Conservation (phyloP, 2,329 filamentous ascomycete genomes). For the Ambrosiella cleistominuta region DNA sequence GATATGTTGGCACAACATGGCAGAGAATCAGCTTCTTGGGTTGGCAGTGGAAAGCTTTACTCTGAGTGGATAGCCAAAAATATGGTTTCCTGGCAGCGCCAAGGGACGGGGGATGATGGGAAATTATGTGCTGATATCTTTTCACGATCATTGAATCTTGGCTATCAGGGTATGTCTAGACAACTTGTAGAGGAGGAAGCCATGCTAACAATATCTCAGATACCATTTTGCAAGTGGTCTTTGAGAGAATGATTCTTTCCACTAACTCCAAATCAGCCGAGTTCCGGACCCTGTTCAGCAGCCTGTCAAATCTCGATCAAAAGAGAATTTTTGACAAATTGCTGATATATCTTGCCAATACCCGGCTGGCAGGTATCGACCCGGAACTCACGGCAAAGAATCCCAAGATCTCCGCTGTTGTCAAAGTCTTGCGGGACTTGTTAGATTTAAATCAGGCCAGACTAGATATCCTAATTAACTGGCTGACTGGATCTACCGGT, state of each 20-base stretch:
- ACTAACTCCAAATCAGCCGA: constrained; percentile 13
- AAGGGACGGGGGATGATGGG: constrained; percentile 19
- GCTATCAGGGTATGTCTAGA: constrained; percentile 43
- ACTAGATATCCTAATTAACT: constrained; percentile 39
- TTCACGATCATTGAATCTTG: constrained; percentile 48
- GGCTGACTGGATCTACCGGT: constrained; percentile 47
- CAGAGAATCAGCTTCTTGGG: constrained; percentile 29
- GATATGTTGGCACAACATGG: constrained; percentile 14
- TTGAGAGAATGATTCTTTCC: constrained; percentile 24
- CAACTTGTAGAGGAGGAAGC: neutral
- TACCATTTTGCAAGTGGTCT: constrained; percentile 14
- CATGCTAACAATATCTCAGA: constrained; percentile 9
- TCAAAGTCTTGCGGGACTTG: constrained; percentile 36
- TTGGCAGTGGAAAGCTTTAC: constrained; percentile 47
- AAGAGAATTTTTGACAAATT: constrained; percentile 16
- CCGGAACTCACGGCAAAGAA: constrained; percentile 16
- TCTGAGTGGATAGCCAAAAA: constrained; percentile 54
- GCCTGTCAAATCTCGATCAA: constrained; percentile 6
- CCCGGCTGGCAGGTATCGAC: constrained; percentile 23
- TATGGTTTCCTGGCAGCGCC: constrained; percentile 30
- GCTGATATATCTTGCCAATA: constrained; percentile 27
- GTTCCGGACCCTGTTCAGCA: constrained; percentile 17
- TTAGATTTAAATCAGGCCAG: constrained; percentile 29
- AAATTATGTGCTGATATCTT: constrained; percentile 31
- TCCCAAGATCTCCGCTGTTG: constrained; percentile 34